Evolutionary conservation across 2,329 filamentous ascomycete genomes (phyloP).

Genomic region (Penicillium polonicum): DNA sequence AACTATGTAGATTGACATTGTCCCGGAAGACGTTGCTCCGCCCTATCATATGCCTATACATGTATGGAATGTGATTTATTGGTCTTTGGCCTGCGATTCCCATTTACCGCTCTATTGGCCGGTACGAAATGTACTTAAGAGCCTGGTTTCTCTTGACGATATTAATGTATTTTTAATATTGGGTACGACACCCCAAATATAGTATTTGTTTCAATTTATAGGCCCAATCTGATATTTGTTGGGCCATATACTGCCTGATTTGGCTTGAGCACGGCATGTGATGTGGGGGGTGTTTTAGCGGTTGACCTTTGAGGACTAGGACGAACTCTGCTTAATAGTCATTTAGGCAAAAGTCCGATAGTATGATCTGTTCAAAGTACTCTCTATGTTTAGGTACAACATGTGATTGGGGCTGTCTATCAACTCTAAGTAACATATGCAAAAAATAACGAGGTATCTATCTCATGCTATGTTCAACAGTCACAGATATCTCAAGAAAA

Average conservation of each 20-base stretch:
- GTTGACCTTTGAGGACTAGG: background rate
- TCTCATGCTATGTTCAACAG: background rate
- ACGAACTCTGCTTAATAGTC: background rate
- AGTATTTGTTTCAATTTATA: background rate
- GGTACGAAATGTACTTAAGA: background rate
- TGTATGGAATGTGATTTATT: background rate
- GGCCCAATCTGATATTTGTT: background rate
- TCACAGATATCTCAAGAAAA: conserved; percentile 1
- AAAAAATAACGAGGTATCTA: background rate
- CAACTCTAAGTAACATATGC: background rate
- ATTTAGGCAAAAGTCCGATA: background rate
- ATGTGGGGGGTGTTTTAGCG: background rate
- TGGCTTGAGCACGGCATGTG: conserved; percentile 1
- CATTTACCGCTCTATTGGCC: background rate
- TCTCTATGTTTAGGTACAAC: background rate
- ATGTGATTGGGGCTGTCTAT: background rate
- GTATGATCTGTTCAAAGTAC: background rate
- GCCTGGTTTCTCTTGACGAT: background rate
- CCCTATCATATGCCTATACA: conserved; percentile 3
- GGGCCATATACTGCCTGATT: background rate
- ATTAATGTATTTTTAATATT: background rate
- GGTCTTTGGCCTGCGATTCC: background rate
- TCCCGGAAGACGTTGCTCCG: conserved; percentile 4
- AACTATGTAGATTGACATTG: background rate
- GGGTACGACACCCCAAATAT: background rate